Conservation (phyloP, 2,329 filamentous ascomycete species). For the Exophiala sideris region DNA sequence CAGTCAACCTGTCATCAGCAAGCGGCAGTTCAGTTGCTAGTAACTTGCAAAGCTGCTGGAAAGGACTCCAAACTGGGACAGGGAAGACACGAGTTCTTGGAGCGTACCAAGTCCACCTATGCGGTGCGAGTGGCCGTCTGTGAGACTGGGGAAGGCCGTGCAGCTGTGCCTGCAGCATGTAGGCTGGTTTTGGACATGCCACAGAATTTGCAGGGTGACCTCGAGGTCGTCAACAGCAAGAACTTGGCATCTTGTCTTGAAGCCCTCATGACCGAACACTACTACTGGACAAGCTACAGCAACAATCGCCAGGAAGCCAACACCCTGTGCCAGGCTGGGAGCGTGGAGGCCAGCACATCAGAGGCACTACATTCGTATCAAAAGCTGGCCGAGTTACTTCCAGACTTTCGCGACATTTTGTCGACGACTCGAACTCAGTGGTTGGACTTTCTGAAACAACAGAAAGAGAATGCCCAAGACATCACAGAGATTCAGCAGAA, state of each 20-base stretch:
- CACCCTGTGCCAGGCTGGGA: constrained; percentile 60
- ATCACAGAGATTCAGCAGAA: constrained; percentile 11
- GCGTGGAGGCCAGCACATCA: constrained; percentile 16
- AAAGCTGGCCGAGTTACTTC: constrained; percentile 21
- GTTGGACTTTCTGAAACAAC: constrained; percentile 17
- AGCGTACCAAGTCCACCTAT: constrained; percentile 54
- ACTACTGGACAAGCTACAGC: constrained; percentile 64
- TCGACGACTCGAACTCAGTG: constrained; percentile 15
- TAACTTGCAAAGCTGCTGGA: constrained; percentile 21
- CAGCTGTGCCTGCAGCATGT: constrained; percentile 52
- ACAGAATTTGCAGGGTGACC: constrained; percentile 18
- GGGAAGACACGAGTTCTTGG: constrained; percentile 35
- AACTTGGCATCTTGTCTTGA: constrained; percentile 51
- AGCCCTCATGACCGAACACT: constrained; percentile 52
- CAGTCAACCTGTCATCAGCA: constrained; percentile 24
- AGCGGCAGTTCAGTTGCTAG: constrained; percentile 18
- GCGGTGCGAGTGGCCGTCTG: constrained; percentile 62
- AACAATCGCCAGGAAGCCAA: constrained; percentile 60
- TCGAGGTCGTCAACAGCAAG: constrained; percentile 24
- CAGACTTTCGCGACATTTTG: constrained; percentile 16
- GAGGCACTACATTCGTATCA: constrained; percentile 22
- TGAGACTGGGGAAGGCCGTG: constrained; percentile 55
- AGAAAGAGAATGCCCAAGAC: constrained; percentile 10
- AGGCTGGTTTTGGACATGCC: constrained; percentile 40
- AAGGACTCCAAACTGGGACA: constrained; percentile 16